A percentile compares a stretch with the other conserved stretches of the same genome.
Conservation (phyloP, 1,284 basidiomycete genomes). For the Heterobasidion occidentale region DNA sequence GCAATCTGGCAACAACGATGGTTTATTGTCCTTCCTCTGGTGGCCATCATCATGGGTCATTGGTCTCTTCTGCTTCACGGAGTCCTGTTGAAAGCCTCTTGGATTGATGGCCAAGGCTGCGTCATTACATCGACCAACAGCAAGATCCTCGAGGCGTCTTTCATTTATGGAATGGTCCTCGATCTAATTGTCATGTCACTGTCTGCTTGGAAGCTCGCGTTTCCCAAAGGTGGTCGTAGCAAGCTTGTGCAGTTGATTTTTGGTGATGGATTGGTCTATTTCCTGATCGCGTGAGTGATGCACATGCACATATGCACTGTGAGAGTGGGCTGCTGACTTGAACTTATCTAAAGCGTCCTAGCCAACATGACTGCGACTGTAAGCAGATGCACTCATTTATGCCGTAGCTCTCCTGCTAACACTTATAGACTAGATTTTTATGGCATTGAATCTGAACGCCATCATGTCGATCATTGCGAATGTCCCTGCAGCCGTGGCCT, state of each 20-base stretch:
- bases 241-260: slow-evolving; percentile 61
- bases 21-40: slow-evolving; percentile 47
- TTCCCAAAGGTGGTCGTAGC: slow-evolving; percentile 26
- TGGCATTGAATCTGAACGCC: slow-evolving; percentile 63
- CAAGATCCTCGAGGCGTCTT: slow-evolving; percentile 15
- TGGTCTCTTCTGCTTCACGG: slow-evolving; percentile 76
- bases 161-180: slow-evolving; percentile 17
- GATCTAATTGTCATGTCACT: slow-evolving; percentile 21
- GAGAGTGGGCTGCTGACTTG: neutral
- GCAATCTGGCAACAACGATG: slow-evolving; percentile 61
- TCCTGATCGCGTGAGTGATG: slow-evolving; percentile 56
- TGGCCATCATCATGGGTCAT: slow-evolving; percentile 60
- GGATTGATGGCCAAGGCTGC: slow-evolving; percentile 14
- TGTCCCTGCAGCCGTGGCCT: slow-evolving; percentile 62
- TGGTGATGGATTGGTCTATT: slow-evolving; percentile 64
- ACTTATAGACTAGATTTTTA: slow-evolving; percentile 46
- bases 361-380: slow-evolving; percentile 63
- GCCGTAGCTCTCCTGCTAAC: neutral
- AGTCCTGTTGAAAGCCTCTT: slow-evolving; percentile 18
- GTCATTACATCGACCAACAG: slow-evolving; percentile 18
- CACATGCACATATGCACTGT: slow-evolving; percentile 2
- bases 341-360: slow-evolving; percentile 39
- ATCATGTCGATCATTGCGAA: slow-evolving; percentile 73
- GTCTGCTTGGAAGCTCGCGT: slow-evolving; percentile 40
- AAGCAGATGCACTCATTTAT: slow-evolving; percentile 8